A percentile compares a stretch with the other conserved stretches of the same genome.
These are phyloP conservation scores for Immersiella caudata DNA, from an alignment of 495 filamentous ascomycete species.

Conservation along the genomic window DNA sequence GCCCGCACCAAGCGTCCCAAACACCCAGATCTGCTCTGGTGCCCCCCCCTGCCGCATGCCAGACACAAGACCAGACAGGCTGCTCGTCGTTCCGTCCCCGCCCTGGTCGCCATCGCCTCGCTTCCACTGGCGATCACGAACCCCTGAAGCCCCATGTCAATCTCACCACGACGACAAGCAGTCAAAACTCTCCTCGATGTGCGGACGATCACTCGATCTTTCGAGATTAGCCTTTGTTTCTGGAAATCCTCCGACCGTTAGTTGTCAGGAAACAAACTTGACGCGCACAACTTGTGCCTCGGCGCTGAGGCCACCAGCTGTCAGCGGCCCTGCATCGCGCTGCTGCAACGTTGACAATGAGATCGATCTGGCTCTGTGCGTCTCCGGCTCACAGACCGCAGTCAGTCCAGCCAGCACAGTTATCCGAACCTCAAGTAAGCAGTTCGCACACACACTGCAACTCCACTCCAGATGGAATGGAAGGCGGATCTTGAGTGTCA, in stretches of 20 bases:
- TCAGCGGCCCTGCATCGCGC: slow-evolving; percentile 3
- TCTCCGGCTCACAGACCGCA: slow-evolving; percentile 3
- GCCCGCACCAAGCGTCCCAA: slow-evolving; percentile 24
- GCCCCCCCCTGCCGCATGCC: slow-evolving; percentile 33
- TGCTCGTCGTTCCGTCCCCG: slow-evolving; percentile 34
- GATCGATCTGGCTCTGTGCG: slow-evolving; percentile 17
- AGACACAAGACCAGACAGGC: slow-evolving; percentile 38
- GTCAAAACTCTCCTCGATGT: slow-evolving; percentile 16
- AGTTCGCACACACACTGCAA: no score
- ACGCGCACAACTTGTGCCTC: slow-evolving; percentile 11
- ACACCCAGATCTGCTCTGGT: slow-evolving; percentile 20
- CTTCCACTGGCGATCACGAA: slow-evolving; percentile 33
- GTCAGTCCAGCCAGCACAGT: neutral
- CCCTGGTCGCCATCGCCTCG: slow-evolving; percentile 32
- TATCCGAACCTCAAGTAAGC: neutral
- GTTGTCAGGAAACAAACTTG: slow-evolving; percentile 34
- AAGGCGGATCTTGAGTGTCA: neutral
- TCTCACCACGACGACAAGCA: slow-evolving; percentile 20
- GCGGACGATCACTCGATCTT: slow-evolving; percentile 26
- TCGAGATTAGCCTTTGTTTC: slow-evolving; percentile 45
- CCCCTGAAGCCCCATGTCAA: slow-evolving; percentile 33
- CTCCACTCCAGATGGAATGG: neutral
- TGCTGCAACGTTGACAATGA: slow-evolving; percentile 17
- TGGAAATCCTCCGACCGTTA: slow-evolving; percentile 32
- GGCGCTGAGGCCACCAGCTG: slow-evolving; percentile 4